Base-by-base conservation (phyloP, 495 filamentous ascomycete species). In the Immersiella caudata region DNA sequence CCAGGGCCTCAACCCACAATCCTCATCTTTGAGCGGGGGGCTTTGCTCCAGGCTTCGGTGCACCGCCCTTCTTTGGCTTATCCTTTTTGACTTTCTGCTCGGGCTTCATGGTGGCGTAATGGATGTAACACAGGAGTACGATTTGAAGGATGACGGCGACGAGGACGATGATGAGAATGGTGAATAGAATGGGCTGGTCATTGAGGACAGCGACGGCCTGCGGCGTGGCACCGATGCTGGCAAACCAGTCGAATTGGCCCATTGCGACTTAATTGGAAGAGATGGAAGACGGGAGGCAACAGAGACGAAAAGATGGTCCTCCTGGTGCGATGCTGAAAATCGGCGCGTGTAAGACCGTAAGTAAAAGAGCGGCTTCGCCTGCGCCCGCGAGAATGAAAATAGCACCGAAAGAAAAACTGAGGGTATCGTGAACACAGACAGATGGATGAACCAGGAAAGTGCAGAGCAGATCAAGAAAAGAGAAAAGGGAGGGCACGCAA, bases 131-230 rank as follows among this genome's bases (percentile, higher is more conserved):
- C 57, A 82, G 68, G 29, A 82, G 73, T 2, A 79, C 68, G 70
- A 64, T 64, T 64, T 83, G 74, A 7, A 79, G 75, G 73, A 79
- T 79, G 62, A 82, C 52, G 55, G 68, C 70, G 72, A 84, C 68
- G 35, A 84, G 77, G 60, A 80, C 79, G 72, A 83, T 70, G 60
- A 84, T 60, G 66, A 84, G 81, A 50, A 80, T 80, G 60, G 79
- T 82, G 79, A 84, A 83, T 49, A 83, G 73, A 68, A 79, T 76
- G 40, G 82, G 82, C 72, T 84, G 82, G 74, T 84, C 81, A 75
- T 84, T 84, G 63, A 84, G 75, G n/a, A 78, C 78, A 63, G 81
- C 80, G 57, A 84, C 80, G 68, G 81, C 82, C 64, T 79, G 66
- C n/a, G 75, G 74, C 5, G 82, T 82, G 16, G 81, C 82, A 71